Evolutionary conservation across 176 grass and related monocot genomes (phyloP).

Genomic region (Oryza glaberrima): DNA sequence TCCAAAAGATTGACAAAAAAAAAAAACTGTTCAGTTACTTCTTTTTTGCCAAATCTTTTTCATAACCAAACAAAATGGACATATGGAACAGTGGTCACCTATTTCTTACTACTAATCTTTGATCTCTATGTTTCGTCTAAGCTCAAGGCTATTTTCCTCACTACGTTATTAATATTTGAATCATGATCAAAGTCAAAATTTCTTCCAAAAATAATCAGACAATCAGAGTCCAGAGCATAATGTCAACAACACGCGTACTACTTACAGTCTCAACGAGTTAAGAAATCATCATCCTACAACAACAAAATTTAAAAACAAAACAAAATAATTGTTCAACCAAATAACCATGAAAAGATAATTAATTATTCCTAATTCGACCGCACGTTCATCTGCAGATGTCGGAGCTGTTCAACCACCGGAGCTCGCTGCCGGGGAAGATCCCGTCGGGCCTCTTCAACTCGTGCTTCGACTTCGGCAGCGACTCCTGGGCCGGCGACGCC

Average conservation of each 20-base stretch:
- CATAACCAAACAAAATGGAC: background rate
- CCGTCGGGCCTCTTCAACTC: constrained; percentile 86
- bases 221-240: background rate
- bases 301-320: background rate
- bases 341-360: background rate
- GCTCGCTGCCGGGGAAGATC: constrained; percentile 76
- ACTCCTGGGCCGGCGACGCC: constrained; percentile 74
- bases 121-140: background rate
- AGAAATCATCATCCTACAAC: background rate
- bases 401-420: constrained; percentile 81
- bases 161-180: background rate
- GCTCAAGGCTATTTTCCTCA: background rate
- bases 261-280: background rate
- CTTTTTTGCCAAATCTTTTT: background rate
- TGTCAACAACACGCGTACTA: background rate
- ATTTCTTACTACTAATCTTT: background rate
- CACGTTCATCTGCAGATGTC: constrained; percentile 63
- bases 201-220: background rate
- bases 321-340: background rate
- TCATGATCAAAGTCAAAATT: background rate
- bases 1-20: background rate
- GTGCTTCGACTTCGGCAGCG: constrained; percentile 54
- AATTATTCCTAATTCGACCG: background rate
- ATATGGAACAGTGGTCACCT: background rate
- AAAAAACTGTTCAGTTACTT: too few species aligned